These are phyloP conservation scores for Sarocladium kiliense DNA, from an alignment of 2,329 filamentous ascomycete genomes.

Conservation along the genomic window DNA sequence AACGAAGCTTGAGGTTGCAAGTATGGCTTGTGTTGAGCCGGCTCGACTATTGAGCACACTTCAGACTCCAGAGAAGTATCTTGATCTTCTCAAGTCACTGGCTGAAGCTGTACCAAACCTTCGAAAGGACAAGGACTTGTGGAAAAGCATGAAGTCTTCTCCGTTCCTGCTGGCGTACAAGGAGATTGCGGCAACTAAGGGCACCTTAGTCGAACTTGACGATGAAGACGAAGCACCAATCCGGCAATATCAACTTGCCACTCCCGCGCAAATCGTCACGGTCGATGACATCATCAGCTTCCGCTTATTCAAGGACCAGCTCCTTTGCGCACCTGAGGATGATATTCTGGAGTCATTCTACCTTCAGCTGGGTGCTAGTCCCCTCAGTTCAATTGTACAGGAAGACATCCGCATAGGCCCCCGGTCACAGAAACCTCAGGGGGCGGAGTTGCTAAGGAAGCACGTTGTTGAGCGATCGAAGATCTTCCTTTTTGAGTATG, in stretches of 20 bases:
- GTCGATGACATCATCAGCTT: conserved; percentile 88
- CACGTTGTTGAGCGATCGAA: conserved; percentile 84
- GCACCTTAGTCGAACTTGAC: conserved; percentile 44
- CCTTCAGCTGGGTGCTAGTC: conserved; percentile 68
- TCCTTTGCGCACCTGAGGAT: conserved; percentile 87
- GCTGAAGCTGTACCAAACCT: conserved; percentile 66
- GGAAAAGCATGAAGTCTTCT: conserved; percentile 67
- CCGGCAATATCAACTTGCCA: conserved; percentile 73
- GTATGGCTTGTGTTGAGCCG: conserved; percentile 78
- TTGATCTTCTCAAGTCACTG: conserved; percentile 74
- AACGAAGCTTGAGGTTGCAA: conserved; percentile 77
- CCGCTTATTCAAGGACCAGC: conserved; percentile 75
- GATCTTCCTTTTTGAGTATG: conserved; percentile 77
- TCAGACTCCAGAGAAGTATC: conserved; percentile 78
- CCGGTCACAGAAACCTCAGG: conserved; percentile 59
- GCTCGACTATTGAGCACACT: conserved; percentile 75
- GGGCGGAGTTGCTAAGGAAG: conserved; percentile 66
- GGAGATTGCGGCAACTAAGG: conserved; percentile 52
- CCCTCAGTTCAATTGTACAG: conserved; percentile 71
- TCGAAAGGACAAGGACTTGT: conserved; percentile 74
- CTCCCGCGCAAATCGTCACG: conserved; percentile 68
- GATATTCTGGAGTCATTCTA: conserved; percentile 85
- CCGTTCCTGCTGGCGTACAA: conserved; percentile 80
- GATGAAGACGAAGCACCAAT: conserved; percentile 63
- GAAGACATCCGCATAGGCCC: conserved; percentile 71